Conservation (phyloP, 495 filamentous ascomycete genomes). For the Talaromyces trachyspermus region DNA sequence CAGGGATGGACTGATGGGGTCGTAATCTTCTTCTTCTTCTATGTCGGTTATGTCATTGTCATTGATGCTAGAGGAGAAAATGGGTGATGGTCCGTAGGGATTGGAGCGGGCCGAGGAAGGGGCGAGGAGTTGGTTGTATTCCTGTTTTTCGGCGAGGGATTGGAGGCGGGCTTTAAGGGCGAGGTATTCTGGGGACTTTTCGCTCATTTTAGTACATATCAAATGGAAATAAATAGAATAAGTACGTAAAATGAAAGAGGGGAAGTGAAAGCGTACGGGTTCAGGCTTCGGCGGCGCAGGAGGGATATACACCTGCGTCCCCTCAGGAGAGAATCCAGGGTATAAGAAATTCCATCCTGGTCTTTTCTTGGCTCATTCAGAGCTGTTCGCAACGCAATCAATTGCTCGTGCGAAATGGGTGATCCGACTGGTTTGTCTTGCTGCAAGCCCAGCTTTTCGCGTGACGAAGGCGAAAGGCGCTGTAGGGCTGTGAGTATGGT, state of each 20-base stretch:
- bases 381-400: slow-evolving; percentile 62
- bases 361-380: slow-evolving; percentile 16
- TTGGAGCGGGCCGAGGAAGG: slow-evolving; percentile 23
- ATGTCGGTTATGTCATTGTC: slow-evolving; percentile 19
- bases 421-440: slow-evolving; percentile 45
- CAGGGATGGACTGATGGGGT: slow-evolving; percentile 35
- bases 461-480: slow-evolving; percentile 25
- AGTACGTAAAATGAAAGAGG: slow-evolving; percentile 1
- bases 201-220: slow-evolving; percentile 8
- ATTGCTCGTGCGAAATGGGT: slow-evolving; percentile 72
- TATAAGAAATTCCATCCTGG: slow-evolving; percentile 17
- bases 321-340: slow-evolving; percentile 62
- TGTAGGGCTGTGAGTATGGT: slow-evolving; percentile 59
- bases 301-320: slow-evolving; percentile 65
- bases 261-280: slow-evolving; percentile 48
- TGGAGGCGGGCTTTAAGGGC: slow-evolving; percentile 81
- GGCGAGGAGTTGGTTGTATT: slow-evolving; percentile 66
- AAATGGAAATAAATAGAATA: slow-evolving; percentile 3
- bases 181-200: slow-evolving; percentile 77
- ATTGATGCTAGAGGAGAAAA: not conserved
- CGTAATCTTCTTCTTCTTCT: slow-evolving; percentile 42
- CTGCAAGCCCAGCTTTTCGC: slow-evolving; percentile 27
- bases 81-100: slow-evolving; percentile 8
- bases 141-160: slow-evolving; percentile 65
- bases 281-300: slow-evolving; percentile 72